Base-by-base conservation (phyloP, 495 filamentous ascomycete genomes). In the Hypoxylon subgilvum region DNA sequence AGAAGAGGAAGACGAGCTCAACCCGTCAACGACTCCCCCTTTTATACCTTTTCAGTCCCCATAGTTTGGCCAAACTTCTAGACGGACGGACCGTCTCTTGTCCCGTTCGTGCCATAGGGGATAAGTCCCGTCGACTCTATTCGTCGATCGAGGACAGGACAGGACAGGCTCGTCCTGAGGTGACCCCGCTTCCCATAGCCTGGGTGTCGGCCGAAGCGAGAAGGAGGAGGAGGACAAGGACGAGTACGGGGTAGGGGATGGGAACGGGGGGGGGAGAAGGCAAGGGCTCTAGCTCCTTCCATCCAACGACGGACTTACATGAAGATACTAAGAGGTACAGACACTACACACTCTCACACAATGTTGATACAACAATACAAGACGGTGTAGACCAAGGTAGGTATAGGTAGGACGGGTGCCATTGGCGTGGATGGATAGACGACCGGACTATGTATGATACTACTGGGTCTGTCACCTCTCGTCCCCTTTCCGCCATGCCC, bases 101-200 rank as follows among this genome's bases (percentile, higher is more conserved):
- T 50, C 48, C 60, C 43, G 53, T 48, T 61, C 58, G 61, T 66
- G n/a, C n/a, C n/a, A 72, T 4, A 5, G 66, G 69, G 75, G 75
- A 77, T 78, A 81, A 76, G 74, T 76, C 70, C 61, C 41, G 69
- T 69, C 60, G 74, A 73, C 73, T 72, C 74, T 66, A 78, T 74
- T 76, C 74, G 71, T 74, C 70, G 69, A 73, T 65, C 62, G 59
- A 68, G 63, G 66, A 57, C 12, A 35, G 10, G 50, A 6, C 13
- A 35, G 4, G 31, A 30, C 8, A 4, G 31, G 8, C 3, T 42
- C 19, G 6, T 16, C 32, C 28, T 35, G 67, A 63, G 46, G 66
- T 68, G 75, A 72, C 79, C 75, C 75, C 74, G 75, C 76, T 74
- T 74, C 61, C 65, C 52, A 57, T 63, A 57, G 48, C 57, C 48